A percentile compares a stretch with the other conserved stretches of the same genome.
phyloP scores from a whole-genome alignment of 208 protist species.

The Trypanosoma grayi region DNA sequence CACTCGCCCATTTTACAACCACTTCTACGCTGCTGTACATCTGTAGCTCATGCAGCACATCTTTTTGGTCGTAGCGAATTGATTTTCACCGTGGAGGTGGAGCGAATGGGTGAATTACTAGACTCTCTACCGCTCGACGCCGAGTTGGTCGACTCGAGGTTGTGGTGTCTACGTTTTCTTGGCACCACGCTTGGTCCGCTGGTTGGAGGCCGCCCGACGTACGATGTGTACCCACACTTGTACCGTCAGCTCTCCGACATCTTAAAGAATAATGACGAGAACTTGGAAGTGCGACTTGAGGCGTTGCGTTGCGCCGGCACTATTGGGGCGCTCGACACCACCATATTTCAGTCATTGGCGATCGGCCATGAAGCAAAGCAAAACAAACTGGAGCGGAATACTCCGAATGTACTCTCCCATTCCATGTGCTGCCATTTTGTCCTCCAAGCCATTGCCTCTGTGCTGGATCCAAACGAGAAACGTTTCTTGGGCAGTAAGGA shows the following conservation, averaged over 20 bases:
- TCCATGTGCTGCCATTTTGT: conserved; percentile 72
- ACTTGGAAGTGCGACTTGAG: conserved; percentile 71
- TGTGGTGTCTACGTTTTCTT: conserved; percentile 77
- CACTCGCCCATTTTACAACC: conserved; percentile 52
- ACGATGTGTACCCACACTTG: conserved; percentile 68
- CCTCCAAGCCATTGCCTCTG: conserved; percentile 48
- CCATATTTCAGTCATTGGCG: conserved; percentile 65
- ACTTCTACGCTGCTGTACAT: conserved; percentile 74
- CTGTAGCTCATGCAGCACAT: conserved; percentile 52
- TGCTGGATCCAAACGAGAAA: conserved; percentile 54
- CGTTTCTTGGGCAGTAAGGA: conserved; percentile 42
- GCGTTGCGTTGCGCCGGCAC: conserved; percentile 70
- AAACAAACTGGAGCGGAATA: conserved; percentile 24
- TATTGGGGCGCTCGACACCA: conserved; percentile 77
- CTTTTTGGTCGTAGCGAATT: conserved; percentile 47
- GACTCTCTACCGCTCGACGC: conserved; percentile 55
- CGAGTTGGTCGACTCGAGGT: conserved; percentile 43
- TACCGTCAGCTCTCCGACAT: conserved; percentile 64
- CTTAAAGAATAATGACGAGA: conserved; percentile 64
- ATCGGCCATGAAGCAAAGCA: conserved; percentile 28
- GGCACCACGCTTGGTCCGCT: conserved; percentile 60
- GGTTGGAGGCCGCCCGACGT: conserved; percentile 59
- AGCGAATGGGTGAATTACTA: conserved; percentile 54
- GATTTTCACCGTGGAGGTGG: conserved; percentile 60
- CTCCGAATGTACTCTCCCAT: conserved; percentile 32